Evolutionary conservation across 768 basidiomycete species (phyloP).

Genomic region (Lactarius hengduanensis): DNA sequence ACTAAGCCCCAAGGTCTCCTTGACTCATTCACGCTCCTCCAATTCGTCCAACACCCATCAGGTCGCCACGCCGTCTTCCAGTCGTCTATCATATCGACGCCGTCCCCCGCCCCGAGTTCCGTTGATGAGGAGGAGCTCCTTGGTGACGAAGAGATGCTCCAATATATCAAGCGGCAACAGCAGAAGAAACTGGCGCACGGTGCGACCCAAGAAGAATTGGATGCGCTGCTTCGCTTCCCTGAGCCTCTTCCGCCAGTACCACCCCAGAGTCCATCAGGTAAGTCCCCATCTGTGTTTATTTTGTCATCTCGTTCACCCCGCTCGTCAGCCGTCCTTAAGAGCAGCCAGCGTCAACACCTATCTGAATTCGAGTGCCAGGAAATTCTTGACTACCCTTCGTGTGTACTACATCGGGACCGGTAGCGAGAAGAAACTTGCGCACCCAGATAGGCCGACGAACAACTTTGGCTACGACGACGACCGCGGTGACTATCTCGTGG

Average conservation of each 20-base stretch:
- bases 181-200: conserved; percentile 83
- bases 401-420: conserved; percentile 81
- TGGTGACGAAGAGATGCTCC: conserved; percentile 97
- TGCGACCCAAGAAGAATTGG: conserved; percentile 82
- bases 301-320: not conserved
- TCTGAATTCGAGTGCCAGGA: conserved; percentile 91
- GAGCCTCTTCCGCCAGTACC: conserved; percentile 76
- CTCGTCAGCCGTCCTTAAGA: conserved; percentile 58
- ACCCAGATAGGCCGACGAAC: conserved; percentile 67
- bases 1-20: conserved; percentile 72
- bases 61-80: conserved; percentile 61
- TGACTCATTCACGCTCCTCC: conserved; percentile 56
- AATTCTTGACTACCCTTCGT: conserved; percentile 78
- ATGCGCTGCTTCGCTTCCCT: conserved; percentile 88
- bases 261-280: conserved; percentile 69
- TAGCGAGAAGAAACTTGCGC: conserved; percentile 82
- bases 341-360: conserved; percentile 65
- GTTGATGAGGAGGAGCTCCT: conserved; percentile 83
- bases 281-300: conserved; percentile 32
- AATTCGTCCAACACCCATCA: conserved; percentile 54
- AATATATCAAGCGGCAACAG: conserved; percentile 88
- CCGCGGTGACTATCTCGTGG: conserved; percentile 92
- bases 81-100: conserved; percentile 74
- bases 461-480: conserved; percentile 98
- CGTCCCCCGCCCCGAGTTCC: conserved; percentile 75